phyloP scores from a whole-genome alignment of 2,329 filamentous ascomycete species.

The Fusarium sp. region DNA sequence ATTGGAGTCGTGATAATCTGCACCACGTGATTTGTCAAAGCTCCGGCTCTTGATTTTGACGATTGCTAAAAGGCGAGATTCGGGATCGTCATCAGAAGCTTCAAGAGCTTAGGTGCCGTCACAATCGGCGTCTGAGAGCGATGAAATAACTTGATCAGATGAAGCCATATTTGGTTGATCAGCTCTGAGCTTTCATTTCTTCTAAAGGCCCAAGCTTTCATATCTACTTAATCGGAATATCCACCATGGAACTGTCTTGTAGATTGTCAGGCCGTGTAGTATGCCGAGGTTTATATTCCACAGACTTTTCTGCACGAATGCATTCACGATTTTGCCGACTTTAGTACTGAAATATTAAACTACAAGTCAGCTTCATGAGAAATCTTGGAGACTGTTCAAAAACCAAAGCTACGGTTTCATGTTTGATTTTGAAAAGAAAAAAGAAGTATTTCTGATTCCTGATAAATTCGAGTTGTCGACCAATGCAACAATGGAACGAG shows the following conservation, averaged over 20 bases:
- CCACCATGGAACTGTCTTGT: not conserved
- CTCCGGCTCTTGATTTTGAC: slow-evolving; percentile 30
- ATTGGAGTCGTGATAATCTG: slow-evolving; percentile 44
- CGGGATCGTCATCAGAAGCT: slow-evolving; percentile 30
- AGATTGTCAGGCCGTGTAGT: not conserved
- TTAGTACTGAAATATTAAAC: no score
- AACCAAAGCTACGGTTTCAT: no score
- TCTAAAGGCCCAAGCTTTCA: not conserved
- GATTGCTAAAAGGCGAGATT: slow-evolving; percentile 32
- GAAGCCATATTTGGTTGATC: fast-evolving
- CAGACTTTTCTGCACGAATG: not conserved
- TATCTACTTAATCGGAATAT: not conserved
- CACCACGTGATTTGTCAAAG: slow-evolving; percentile 51
- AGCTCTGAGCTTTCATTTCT: fast-evolving
- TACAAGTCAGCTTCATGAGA: no score
- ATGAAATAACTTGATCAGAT: not conserved
- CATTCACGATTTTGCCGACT: no score
- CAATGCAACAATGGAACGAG: no score
- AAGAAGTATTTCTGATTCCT: no score
- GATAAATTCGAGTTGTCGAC: no score
- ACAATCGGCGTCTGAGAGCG: not conserved
- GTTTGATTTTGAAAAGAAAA: no score
- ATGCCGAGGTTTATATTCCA: not conserved
- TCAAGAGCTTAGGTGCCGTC: slow-evolving; percentile 9
- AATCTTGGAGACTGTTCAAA: no score